These are phyloP conservation scores for Pleurotus platypus DNA, from an alignment of 768 basidiomycete genomes.

Conservation along the genomic window DNA sequence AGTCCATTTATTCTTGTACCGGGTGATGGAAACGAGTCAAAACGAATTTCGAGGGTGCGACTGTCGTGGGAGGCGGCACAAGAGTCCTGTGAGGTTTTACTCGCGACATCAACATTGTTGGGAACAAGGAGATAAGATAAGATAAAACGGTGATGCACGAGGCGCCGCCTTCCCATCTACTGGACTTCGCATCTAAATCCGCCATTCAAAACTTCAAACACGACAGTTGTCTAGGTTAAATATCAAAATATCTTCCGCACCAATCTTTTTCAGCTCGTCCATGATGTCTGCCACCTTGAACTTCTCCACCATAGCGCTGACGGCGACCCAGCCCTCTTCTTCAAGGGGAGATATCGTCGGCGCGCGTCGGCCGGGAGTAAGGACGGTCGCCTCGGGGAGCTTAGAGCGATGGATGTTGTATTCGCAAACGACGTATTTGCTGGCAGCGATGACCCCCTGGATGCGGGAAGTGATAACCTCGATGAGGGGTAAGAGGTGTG, in stretches of 20 bases:
- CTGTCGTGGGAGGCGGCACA: no score
- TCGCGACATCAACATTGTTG: no score
- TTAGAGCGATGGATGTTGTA: conserved; percentile 81
- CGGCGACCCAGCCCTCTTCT: conserved; percentile 82
- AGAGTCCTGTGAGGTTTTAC: no score
- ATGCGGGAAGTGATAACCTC: conserved; percentile 82
- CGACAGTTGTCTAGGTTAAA: conserved; percentile 93
- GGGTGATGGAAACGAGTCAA: no score
- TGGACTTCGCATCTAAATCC: no score
- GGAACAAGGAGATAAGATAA: no score
- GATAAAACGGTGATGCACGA: no score
- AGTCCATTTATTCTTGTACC: no score
- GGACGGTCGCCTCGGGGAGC: conserved; percentile 54
- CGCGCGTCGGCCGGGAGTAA: conserved; percentile 89
- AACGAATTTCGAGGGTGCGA: no score
- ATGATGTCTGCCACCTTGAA: conserved; percentile 75
- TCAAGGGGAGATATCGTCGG: conserved; percentile 88
- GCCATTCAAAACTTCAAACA: conserved; percentile 41
- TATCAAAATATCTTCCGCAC: conserved; percentile 89
- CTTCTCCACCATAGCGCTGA: conserved; percentile 91
- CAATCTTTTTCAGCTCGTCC: conserved; percentile 79
- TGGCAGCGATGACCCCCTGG: conserved; percentile 86
- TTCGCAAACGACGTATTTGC: conserved; percentile 84
- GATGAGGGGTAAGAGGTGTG: conserved; percentile 64
- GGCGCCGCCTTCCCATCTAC: no score